These are phyloP conservation scores for Leucocoprinus gongylophorus DNA, from an alignment of 1,284 basidiomycete species.

Conservation along the genomic window DNA sequence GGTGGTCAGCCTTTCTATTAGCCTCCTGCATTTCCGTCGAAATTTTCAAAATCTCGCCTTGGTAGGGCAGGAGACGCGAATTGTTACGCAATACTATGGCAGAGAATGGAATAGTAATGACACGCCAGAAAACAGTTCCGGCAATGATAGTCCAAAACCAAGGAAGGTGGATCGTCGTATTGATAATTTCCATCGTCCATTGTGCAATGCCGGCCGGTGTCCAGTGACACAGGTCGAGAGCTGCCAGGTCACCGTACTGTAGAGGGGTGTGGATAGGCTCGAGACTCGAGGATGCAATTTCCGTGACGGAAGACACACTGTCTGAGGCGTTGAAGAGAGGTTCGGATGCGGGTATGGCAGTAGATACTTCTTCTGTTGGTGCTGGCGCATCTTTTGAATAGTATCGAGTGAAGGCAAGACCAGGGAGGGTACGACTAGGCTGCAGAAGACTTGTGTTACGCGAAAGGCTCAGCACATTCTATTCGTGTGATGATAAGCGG, in stretches of 20 bases:
- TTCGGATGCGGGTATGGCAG: not conserved
- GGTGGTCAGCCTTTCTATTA: constrained; percentile 29
- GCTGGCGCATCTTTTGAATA: constrained; percentile 12
- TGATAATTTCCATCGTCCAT: constrained; percentile 69
- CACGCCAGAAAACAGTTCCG: constrained; percentile 64
- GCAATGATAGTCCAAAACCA: constrained; percentile 84
- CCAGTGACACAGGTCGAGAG: constrained; percentile 64
- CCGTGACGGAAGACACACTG: not conserved
- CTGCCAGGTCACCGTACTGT: constrained; percentile 73
- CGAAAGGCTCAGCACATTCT: constrained; percentile 7
- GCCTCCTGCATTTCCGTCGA: constrained; percentile 42
- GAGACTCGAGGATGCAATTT: constrained; percentile 14
- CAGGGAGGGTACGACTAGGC: not conserved
- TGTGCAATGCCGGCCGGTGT: constrained; percentile 52
- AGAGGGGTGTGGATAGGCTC: constrained; percentile 38
- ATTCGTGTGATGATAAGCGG: not conserved
- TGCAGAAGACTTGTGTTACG: not conserved
- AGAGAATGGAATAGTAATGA: constrained; percentile 64
- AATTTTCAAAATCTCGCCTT: constrained; percentile 49
- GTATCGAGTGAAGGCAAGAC: constrained; percentile 1
- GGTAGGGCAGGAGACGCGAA: constrained; percentile 60
- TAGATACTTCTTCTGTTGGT: not conserved
- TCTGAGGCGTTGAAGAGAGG: not conserved
- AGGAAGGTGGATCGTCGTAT: constrained; percentile 69
- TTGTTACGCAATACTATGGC: constrained; percentile 62